Percentiles rank a stretch among this genome's conserved stretches.
These are phyloP conservation scores for Plasmodium billcollinsi DNA, from an alignment of 169 alveolate genomes.

Conservation along the genomic window DNA sequence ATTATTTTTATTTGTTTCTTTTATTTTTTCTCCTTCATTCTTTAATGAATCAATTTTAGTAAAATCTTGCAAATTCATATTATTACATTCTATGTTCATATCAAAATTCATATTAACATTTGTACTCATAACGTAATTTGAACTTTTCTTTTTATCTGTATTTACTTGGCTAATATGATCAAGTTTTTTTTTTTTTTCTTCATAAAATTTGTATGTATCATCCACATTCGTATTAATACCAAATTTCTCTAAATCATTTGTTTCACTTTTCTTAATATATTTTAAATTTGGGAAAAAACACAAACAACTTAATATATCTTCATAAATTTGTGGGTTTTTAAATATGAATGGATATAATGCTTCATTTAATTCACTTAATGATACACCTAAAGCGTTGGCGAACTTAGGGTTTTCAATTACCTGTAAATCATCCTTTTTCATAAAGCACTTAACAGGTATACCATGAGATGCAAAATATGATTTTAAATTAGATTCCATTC, in stretches of 20 bases:
- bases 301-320: conserved; percentile 46
- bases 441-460: conserved; percentile 52
- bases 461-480: conserved; percentile 50
- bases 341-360: conserved; percentile 71
- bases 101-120: background rate
- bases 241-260: conserved; percentile 9
- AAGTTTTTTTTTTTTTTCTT: background rate
- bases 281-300: conserved; percentile 73
- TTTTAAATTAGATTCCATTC: conserved; percentile 45
- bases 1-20: conserved; percentile 4
- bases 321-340: conserved; percentile 77
- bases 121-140: background rate
- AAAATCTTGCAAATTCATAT: background rate
- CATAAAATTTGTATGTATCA: background rate
- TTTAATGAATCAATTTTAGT: too few relatives aligned
- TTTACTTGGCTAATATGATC: background rate
- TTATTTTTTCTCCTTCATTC: background rate
- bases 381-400: conserved; percentile 70
- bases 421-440: conserved; percentile 64
- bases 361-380: conserved; percentile 60
- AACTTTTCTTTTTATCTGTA: background rate
- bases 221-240: background rate
- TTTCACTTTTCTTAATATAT: conserved; percentile 47
- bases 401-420: conserved; percentile 26
- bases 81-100: background rate